Percentiles rank a stretch among this genome's conserved stretches.
Evolutionary conservation across 768 basidiomycete species (phyloP).

Genomic region (Fomitopsis serialis): DNA sequence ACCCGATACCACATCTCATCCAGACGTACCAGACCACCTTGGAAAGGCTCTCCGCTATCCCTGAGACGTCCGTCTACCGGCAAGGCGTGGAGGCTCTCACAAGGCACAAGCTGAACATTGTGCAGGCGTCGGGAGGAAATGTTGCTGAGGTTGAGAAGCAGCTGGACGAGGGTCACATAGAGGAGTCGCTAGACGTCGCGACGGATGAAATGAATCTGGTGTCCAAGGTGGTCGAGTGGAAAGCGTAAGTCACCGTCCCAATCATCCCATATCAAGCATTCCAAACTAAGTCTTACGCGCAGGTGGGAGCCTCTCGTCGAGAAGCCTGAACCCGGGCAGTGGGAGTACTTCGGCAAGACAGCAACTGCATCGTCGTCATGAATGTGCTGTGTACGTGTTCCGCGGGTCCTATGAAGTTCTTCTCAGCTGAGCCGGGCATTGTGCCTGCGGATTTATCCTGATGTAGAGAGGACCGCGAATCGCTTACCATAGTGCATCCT

Average conservation of each 20-base stretch:
- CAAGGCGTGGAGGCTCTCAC: slow-evolving; percentile 85
- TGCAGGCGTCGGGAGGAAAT: slow-evolving; percentile 65
- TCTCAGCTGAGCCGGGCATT: no score
- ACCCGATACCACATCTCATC: slow-evolving; percentile 76
- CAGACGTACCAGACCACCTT: slow-evolving; percentile 79
- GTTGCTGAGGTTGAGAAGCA: slow-evolving; percentile 63
- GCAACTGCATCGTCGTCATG: slow-evolving; percentile 31
- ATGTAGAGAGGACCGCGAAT: no score
- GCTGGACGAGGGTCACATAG: slow-evolving; percentile 82
- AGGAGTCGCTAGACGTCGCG: slow-evolving; percentile 79
- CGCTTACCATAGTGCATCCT: no score
- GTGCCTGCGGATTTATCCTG: no score
- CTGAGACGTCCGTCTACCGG: slow-evolving; percentile 82
- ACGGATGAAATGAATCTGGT: slow-evolving; percentile 75
- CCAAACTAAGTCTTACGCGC: slow-evolving; percentile 4
- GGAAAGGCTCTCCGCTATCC: slow-evolving; percentile 58
- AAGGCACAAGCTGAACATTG: slow-evolving; percentile 69
- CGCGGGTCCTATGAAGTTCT: no score
- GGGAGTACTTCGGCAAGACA: slow-evolving; percentile 73
- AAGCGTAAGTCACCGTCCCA: slow-evolving; percentile 63
- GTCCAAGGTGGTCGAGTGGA: slow-evolving; percentile 89
- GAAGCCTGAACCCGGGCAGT: slow-evolving; percentile 76
- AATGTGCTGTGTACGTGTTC: background rate
- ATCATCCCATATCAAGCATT: slow-evolving; percentile 6
- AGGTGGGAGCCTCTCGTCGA: slow-evolving; percentile 88